phyloP scores from a whole-genome alignment of 108 stramenopile genomes.

The Nannochloropsis gaditana region DNA sequence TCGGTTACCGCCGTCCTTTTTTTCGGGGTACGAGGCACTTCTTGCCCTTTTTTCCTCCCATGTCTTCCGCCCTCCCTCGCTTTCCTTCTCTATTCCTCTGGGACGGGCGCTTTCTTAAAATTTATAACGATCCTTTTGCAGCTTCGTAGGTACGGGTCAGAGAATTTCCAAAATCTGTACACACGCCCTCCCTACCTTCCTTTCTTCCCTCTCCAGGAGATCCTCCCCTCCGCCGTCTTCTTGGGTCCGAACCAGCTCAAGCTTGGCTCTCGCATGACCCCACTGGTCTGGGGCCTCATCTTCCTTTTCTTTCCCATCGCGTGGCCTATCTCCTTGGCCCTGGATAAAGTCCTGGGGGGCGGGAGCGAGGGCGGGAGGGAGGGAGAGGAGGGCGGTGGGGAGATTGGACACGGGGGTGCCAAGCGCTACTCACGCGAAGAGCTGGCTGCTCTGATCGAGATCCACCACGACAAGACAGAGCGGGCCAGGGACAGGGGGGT shows the following conservation, averaged over 20 bases:
- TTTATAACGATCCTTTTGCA: neutral
- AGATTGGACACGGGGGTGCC: too few relatives aligned
- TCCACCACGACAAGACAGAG: too few relatives aligned
- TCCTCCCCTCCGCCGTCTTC: conserved; percentile 76
- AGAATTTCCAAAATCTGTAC: neutral
- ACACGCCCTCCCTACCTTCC: neutral
- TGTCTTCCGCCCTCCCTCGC: neutral
- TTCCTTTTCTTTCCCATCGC: conserved; percentile 67
- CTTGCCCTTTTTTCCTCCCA: neutral
- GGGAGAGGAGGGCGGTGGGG: neutral
- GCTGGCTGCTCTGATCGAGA: too few relatives aligned
- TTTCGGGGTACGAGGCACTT: conserved; percentile 56
- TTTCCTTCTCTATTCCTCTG: too few relatives aligned
- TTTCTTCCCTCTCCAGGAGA: conserved; percentile 45
- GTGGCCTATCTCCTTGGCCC: conserved; percentile 69
- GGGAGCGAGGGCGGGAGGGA: neutral
- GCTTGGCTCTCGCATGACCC: conserved; percentile 67
- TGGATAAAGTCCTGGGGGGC: conserved; percentile 55
- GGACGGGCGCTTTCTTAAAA: neutral
- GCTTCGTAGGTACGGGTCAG: too few relatives aligned
- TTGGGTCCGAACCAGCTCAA: conserved; percentile 82
- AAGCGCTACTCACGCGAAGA: too few relatives aligned
- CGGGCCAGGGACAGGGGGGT: too few relatives aligned
- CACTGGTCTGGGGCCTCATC: conserved; percentile 71
- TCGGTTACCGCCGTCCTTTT: conserved; percentile 83